Conservation (phyloP, 768 basidiomycete species). For the Stropharia rugosoannulata region DNA sequence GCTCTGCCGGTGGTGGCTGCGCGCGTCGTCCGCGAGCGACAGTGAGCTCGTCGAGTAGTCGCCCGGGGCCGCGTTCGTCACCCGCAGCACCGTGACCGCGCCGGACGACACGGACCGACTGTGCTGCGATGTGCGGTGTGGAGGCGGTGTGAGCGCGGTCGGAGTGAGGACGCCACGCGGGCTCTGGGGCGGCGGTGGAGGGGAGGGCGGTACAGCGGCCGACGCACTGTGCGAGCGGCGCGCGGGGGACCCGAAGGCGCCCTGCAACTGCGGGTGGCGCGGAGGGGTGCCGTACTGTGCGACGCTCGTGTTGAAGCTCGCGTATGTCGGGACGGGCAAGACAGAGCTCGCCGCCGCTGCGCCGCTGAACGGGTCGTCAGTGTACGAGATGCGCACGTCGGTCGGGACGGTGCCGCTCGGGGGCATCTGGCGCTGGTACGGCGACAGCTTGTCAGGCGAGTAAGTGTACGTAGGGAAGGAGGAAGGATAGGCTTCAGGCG, state of each 20-base stretch:
- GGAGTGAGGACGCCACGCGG: constrained; percentile 13
- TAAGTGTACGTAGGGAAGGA: constrained; percentile 13
- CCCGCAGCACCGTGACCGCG: constrained; percentile 19
- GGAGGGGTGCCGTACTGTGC: constrained; percentile 16
- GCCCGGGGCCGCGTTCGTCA: constrained; percentile 21
- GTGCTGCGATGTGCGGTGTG: constrained; percentile 17
- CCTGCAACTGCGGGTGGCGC: constrained; percentile 17
- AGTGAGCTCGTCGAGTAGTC: constrained; percentile 16
- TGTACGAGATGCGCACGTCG: constrained; percentile 19
- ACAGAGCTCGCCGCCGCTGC: neutral
- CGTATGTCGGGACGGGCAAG: constrained; percentile 28
- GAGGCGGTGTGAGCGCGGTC: constrained; percentile 17
- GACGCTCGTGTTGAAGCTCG: constrained; percentile 24
- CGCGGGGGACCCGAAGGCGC: constrained; percentile 5
- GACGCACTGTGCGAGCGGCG: neutral
- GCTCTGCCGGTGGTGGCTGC: constrained; percentile 5
- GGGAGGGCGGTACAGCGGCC: constrained; percentile 8
- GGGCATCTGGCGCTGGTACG: constrained; percentile 28
- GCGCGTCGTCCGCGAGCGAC: constrained; percentile 18
- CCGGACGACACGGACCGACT: constrained; percentile 21
- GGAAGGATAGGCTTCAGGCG: constrained; percentile 10
- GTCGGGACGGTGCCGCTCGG: constrained; percentile 21
- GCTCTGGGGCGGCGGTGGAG: constrained; percentile 16
- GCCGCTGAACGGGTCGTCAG: constrained; percentile 14
- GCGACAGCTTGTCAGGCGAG: constrained; percentile 14